Evolutionary conservation across 306 rosid species (phyloP).

Genomic region (Sechiopsis laciniata): DNA sequence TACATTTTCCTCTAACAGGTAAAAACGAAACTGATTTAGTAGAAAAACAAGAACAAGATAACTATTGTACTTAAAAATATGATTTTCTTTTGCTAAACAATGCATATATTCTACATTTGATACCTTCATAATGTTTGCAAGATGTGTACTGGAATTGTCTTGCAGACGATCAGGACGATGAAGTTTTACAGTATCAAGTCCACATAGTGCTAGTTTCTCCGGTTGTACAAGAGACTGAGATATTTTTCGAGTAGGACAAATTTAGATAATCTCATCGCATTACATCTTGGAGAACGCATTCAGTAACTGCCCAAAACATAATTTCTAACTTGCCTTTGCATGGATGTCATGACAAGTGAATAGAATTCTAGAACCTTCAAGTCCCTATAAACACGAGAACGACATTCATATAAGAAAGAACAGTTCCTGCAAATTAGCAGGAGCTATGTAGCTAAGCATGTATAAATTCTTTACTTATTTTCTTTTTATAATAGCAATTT

Average conservation of each 20-base stretch:
- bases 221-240: constrained; percentile 57
- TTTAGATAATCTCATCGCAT: constrained; percentile 26
- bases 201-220: constrained; percentile 70
- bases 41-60: background rate
- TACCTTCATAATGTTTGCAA: constrained; percentile 76
- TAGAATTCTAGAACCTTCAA: constrained; percentile 17
- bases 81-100: background rate
- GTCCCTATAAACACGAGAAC: constrained; percentile 12
- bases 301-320: background rate
- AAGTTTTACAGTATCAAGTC: constrained; percentile 73
- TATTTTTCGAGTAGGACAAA: constrained; percentile 16
- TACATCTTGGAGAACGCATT: background rate
- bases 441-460: background rate
- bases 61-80: background rate
- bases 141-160: constrained; percentile 54
- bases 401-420: background rate
- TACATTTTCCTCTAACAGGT: background rate
- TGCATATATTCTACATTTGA: constrained; percentile 8
- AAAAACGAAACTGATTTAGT: background rate
- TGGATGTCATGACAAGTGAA: constrained; percentile 14
- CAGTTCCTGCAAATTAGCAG: background rate
- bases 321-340: constrained; percentile 15
- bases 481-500: background rate
- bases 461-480: background rate
- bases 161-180: constrained; percentile 82